phyloP scores from a whole-genome alignment of 805 yeast species.

The Kuraishia ogatae region DNA sequence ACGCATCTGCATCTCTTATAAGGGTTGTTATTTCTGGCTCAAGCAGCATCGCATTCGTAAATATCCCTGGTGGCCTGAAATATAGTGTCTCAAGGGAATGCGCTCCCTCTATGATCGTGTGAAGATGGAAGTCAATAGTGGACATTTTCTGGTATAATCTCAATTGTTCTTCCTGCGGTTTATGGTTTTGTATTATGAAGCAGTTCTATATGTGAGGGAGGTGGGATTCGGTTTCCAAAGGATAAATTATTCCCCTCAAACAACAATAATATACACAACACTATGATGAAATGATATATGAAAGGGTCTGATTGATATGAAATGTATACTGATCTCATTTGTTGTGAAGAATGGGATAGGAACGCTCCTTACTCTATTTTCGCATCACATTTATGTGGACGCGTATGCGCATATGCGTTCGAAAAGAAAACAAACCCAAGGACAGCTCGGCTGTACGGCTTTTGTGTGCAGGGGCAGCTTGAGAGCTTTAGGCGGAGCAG shows the following conservation, averaged over 20 bases:
- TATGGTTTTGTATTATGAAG: neutral
- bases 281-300: no score
- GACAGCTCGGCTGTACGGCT: no score
- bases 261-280: no score
- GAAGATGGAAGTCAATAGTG: conserved; percentile 17
- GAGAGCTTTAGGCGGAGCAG: no score
- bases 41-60: conserved; percentile 45
- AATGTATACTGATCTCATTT: no score
- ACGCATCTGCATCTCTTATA: conserved; percentile 49
- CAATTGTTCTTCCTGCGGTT: neutral
- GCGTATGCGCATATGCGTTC: neutral
- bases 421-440: neutral
- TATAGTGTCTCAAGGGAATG: conserved; percentile 33
- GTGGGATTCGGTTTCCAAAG: no score
- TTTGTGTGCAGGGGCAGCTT: no score
- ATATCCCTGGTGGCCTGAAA: conserved; percentile 52
- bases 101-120: conserved; percentile 27
- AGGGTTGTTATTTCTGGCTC: conserved; percentile 44
- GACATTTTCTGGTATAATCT: neutral
- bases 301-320: no score
- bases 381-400: neutral
- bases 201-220: neutral
- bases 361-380: no score
- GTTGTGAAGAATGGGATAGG: no score
- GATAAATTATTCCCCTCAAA: no score